Evolutionary conservation across 2,329 filamentous ascomycete species (phyloP).

Genomic region (Gnomoniopsis sp.): DNA sequence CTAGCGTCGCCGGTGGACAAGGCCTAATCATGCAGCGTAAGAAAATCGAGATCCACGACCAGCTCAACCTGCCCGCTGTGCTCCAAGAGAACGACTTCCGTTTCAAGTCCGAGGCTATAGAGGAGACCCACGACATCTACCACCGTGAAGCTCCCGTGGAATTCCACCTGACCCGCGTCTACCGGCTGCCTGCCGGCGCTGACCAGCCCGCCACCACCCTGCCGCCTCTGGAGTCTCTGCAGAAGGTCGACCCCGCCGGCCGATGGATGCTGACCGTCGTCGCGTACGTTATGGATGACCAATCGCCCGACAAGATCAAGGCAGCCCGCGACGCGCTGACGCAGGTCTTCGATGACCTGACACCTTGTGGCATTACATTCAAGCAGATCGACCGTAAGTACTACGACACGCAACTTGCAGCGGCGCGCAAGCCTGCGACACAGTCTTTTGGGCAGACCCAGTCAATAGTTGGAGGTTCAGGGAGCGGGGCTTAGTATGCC

Average conservation of each 20-base stretch:
- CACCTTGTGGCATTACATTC: conserved; percentile 50
- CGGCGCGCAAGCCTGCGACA: conserved; percentile 10
- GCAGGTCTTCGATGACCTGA: conserved; percentile 41
- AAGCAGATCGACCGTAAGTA: conserved; percentile 48
- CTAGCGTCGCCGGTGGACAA: conserved; percentile 29
- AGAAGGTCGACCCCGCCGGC: conserved; percentile 42
- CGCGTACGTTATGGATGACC: conserved; percentile 52
- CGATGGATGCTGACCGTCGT: conserved; percentile 57
- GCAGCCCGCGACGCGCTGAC: conserved; percentile 52
- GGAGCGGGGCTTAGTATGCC: background rate
- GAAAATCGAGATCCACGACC: conserved; percentile 54
- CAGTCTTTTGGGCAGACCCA: conserved; percentile 15
- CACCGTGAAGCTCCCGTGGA: conserved; percentile 47
- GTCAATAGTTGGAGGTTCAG: conserved; percentile 3
- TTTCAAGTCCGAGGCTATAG: conserved; percentile 50
- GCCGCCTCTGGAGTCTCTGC: conserved; percentile 44
- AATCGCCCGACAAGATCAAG: conserved; percentile 54
- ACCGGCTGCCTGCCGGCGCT: conserved; percentile 33
- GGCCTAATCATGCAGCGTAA: conserved; percentile 50
- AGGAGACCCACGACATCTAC: conserved; percentile 48
- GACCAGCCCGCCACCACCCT: conserved; percentile 33
- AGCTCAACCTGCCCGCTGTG: conserved; percentile 43
- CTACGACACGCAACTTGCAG: conserved; percentile 41
- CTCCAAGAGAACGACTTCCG: conserved; percentile 50
- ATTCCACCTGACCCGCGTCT: conserved; percentile 48